Base-by-base conservation (phyloP, 768 basidiomycete species). In the Fomitopsis pulvina region DNA sequence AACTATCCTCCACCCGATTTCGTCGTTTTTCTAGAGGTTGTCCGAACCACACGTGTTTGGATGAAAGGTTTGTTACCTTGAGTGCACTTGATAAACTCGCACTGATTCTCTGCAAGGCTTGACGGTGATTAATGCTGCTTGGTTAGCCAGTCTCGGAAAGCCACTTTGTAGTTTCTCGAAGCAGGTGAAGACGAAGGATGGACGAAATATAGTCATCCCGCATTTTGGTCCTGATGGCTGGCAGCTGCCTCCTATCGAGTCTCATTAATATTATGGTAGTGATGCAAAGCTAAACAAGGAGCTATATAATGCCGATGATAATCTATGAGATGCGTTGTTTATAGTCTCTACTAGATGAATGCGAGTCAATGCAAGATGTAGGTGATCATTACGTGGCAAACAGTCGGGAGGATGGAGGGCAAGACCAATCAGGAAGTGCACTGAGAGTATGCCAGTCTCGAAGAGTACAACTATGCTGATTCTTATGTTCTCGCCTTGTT, bases 101-200 rank as follows among this genome's bases (percentile, higher is more conserved):
- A 47, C 3, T 12, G 18, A 18, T n/a, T n/a, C n/a, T 16, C 34
- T 14, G 14, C 14, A 56, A 91, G 92, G 83, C 20, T 58, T 94
- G 21, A 97, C 95, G 0, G 74, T 83, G 28, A 74, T 97, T 54
- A 94, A 97, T 65, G 78, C 92, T 1, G 76, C 79, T 8, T 99
- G 96, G 96, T 68, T 99, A 29, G 74, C 90, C 2, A 75, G 76
- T 0, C 75, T 98, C 7, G 94, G 88, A 9, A 84, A 79, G 47
- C 73, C 85, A 0, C 68, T 97, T 21, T 97, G 94, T 66, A 85
- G 86, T 1, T 96, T 89, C 65, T 92, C 90, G 6, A 93, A 92
- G 66, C 88, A 91, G 1, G 64, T 80, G 22, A 86, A 85, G 66
- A 83, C 83, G 46, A 79, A 70, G 37, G 67, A 73, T 1, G 86